A percentile compares a stretch with the other conserved stretches of the same genome.
Evolutionary conservation across 2,329 filamentous ascomycete genomes (phyloP).

Genomic region (Colletotrichum noveboracense): DNA sequence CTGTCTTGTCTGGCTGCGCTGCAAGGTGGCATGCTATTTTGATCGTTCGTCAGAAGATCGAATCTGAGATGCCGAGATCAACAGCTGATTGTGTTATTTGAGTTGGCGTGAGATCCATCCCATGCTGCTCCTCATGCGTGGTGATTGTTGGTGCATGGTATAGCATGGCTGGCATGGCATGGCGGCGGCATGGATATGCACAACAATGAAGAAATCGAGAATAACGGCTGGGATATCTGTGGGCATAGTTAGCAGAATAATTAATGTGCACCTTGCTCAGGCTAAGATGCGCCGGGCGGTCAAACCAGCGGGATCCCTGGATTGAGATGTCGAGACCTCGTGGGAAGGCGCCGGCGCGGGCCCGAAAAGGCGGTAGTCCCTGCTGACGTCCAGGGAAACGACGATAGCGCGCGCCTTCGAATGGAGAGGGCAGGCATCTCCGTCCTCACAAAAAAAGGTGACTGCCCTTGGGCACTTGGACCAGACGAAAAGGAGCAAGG

Average conservation of each 20-base stretch:
- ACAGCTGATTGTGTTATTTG: background rate
- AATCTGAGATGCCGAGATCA: background rate
- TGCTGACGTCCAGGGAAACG: background rate
- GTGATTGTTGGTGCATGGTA: background rate
- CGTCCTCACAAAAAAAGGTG: background rate
- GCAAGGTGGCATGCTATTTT: background rate
- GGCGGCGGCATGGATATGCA: background rate
- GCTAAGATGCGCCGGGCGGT: background rate
- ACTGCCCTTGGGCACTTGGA: background rate
- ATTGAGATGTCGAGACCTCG: background rate
- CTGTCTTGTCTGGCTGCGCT: background rate
- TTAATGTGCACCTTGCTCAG: background rate
- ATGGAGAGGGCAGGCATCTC: background rate
- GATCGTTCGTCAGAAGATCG: background rate
- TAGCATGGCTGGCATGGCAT: background rate
- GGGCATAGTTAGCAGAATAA: background rate
- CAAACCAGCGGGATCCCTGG: background rate
- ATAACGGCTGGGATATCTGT: background rate
- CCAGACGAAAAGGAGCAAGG: constrained; percentile 1
- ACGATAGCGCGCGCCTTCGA: background rate
- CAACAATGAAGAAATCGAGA: background rate
- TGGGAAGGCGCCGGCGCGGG: background rate
- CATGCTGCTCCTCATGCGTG: background rate
- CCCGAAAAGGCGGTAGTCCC: constrained; percentile 2
- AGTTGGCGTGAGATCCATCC: background rate